Conservation (phyloP, 2,329 filamentous ascomycete genomes). For the Ophiostoma piceae region DNA sequence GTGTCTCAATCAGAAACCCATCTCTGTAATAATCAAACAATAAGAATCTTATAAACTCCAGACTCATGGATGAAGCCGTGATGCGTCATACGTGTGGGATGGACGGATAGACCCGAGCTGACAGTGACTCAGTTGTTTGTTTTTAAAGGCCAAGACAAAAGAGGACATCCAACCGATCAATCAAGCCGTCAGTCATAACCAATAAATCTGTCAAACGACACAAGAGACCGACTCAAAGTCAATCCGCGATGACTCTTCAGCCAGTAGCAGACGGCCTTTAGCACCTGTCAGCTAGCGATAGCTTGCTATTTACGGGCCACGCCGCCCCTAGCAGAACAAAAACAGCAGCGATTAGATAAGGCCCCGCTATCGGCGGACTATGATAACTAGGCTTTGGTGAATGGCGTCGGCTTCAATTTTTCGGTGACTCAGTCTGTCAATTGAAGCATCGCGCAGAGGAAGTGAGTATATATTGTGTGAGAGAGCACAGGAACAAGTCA, state of each 20-base stretch:
- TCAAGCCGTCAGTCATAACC: too few relatives aligned
- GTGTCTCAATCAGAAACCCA: too few relatives aligned
- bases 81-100: background rate
- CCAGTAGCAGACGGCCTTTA: background rate
- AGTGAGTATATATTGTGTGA: background rate
- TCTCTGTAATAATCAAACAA: too few relatives aligned
- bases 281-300: background rate
- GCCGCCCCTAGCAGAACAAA: background rate
- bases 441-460: background rate
- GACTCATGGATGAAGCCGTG: background rate
- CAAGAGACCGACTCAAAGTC: background rate
- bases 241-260: background rate
- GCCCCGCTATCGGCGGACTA: constrained; percentile 22
- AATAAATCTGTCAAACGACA: background rate
- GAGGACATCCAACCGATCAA: too few relatives aligned
- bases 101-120: background rate
- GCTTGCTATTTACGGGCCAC: background rate
- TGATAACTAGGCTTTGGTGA: background rate
- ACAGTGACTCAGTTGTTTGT: background rate
- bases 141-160: too few relatives aligned
- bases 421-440: constrained; percentile 11
- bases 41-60: background rate
- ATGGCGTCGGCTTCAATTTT: constrained; percentile 16
- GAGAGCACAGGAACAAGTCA: background rate
- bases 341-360: constrained; percentile 13